Evolutionary conservation across 2,329 filamentous ascomycete genomes (phyloP), one percentile per base, ranked within the genome.

Genomic region (Bipolaris zeicola): DNA sequence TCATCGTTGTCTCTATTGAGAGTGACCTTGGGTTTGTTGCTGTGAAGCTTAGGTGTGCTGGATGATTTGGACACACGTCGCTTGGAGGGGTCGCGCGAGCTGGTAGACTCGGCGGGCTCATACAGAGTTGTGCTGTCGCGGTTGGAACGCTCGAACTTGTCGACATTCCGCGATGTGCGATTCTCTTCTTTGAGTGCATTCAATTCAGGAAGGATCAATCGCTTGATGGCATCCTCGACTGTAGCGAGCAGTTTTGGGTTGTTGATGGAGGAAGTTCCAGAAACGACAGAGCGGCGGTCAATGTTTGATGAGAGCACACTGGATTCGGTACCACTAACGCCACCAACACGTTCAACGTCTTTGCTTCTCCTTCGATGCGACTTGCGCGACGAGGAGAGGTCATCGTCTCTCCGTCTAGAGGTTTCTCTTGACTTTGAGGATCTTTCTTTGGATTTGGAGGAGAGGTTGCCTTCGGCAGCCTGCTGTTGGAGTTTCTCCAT

Each of bases 161-260:
- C 86, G 10, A 85, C 86, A 66, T 87, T 89, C 62, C 89, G 84
- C 61, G 89, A 87, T 62, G 89, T 89, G 74, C 91, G 93, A 73
- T 94, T 90, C 70, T 96, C 92, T 67, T 93, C 87, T 76, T 96
- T 97, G 52, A 99, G 81, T 8, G 92, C 91, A 66, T 92, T 94
- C 42, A 99, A 82, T 76, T 99, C 94, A 0, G 95, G 95, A 2
- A 99, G 79, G 50, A 97, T 96, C 47, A 96, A 82, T 46, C 92
- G 86, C 61, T 92, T 88, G 69, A 97, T 96, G 13, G 92, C 92
- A 77, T 96, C 92, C 77, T 97, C 93, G 3, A 97, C 93, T 0
- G 92, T 95, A 69, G 95, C 91, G 2, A 97, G 83, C 1, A 97
- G 80, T 71, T 92, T 95, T 0, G 93, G 93, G 69, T 97, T 96